A percentile compares a stretch with the other conserved stretches of the same genome.
phyloP scores from a whole-genome alignment of 2,329 filamentous ascomycete genomes.

The Claviceps citrina region DNA sequence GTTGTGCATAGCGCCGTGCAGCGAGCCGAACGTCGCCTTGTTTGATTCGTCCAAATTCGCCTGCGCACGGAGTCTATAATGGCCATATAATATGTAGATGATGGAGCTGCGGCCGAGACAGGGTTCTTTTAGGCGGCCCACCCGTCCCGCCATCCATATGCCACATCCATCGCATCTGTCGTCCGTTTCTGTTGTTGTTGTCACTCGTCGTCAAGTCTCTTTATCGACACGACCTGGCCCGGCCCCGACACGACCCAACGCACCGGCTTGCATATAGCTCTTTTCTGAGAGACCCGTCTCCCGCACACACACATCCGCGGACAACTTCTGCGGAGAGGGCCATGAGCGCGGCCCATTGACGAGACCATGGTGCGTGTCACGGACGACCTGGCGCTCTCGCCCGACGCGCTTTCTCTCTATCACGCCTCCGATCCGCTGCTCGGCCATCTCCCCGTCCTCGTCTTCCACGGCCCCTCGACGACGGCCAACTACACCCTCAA shows the following conservation, averaged over 20 bases:
- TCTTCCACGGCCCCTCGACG: slow-evolving; percentile 86
- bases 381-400: slow-evolving; percentile 61
- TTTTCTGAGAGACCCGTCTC: background rate
- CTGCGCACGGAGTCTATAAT: no score
- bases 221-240: background rate
- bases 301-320: no score
- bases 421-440: slow-evolving; percentile 75
- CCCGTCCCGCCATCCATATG: background rate
- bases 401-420: slow-evolving; percentile 74
- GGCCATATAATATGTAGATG: no score
- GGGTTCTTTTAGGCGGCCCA: slow-evolving; percentile 3
- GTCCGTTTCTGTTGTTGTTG: slow-evolving; percentile 2
- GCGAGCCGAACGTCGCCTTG: no score
- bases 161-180: background rate
- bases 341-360: slow-evolving; percentile 14
- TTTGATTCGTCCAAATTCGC: no score
- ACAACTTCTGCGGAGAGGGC: background rate
- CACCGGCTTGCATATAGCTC: background rate
- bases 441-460: slow-evolving; percentile 63
- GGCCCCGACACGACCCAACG: background rate
- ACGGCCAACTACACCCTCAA: slow-evolving; percentile 75
- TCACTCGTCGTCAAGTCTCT: background rate
- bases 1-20: no score
- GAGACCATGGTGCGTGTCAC: slow-evolving; percentile 68
- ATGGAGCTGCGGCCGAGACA: no score